Percentiles rank a stretch among this genome's conserved stretches.
phyloP scores from a whole-genome alignment of 2,329 filamentous ascomycete species.

The Dactylellina sp. region DNA sequence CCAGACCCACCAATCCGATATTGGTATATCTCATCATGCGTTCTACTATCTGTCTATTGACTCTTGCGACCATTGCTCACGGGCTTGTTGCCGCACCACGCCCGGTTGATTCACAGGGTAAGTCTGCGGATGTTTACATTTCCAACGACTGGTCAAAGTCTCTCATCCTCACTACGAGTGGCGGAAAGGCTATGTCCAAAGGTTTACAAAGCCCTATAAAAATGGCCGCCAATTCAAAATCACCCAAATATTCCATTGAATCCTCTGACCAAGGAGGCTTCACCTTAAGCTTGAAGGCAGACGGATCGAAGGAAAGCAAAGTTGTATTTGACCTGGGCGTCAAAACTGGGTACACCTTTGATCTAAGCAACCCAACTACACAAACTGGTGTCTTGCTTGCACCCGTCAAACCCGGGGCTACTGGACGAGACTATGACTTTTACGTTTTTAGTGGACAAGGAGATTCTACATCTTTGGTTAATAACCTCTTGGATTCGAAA shows the following conservation, averaged over 20 bases:
- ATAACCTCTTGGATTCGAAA: conserved; percentile 35
- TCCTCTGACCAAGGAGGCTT: conserved; percentile 43
- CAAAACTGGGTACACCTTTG: conserved; percentile 24
- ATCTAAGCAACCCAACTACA: conserved; percentile 25
- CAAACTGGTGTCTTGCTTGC: conserved; percentile 34
- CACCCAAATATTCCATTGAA: conserved; percentile 28
- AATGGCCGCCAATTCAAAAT: conserved; percentile 18
- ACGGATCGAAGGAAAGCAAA: conserved; percentile 27
- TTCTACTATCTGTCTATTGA: conserved; percentile 24
- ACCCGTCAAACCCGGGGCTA: conserved; percentile 27
- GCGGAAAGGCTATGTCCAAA: conserved; percentile 27
- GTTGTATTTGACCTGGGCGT: conserved; percentile 33
- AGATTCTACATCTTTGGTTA: conserved; percentile 27
- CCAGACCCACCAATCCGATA: neutral
- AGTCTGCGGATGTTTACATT: conserved; percentile 27
- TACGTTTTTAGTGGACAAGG: conserved; percentile 38
- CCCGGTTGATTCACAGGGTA: conserved; percentile 13
- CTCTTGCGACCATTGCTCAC: conserved; percentile 25
- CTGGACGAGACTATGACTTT: conserved; percentile 41
- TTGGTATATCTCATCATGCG: conserved; percentile 31
- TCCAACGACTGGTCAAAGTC: conserved; percentile 37
- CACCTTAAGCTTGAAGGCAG: conserved; percentile 27
- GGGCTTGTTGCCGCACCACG: conserved; percentile 47
- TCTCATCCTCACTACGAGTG: conserved; percentile 23
- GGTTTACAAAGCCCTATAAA: conserved; percentile 18